These are phyloP conservation scores for Leucocoprinus leucothites DNA, from an alignment of 768 basidiomycete genomes.

Conservation along the genomic window DNA sequence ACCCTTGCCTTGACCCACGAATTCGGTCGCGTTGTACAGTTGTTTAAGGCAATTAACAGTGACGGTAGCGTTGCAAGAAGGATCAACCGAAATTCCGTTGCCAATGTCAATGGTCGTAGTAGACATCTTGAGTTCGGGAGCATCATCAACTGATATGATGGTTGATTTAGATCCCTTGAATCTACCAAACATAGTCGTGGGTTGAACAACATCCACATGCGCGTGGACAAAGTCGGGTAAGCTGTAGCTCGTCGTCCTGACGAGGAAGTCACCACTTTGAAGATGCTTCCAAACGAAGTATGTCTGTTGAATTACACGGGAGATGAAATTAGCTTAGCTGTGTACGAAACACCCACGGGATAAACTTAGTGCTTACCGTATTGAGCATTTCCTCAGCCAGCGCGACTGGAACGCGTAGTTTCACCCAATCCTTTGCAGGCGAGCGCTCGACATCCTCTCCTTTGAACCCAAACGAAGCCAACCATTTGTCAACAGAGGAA, in stretches of 20 bases:
- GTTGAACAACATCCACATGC: constrained; percentile 65
- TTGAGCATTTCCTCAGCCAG: constrained; percentile 66
- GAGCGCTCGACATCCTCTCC: constrained; percentile 47
- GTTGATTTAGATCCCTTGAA: constrained; percentile 43
- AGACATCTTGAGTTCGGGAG: constrained; percentile 20
- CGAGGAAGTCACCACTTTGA: constrained; percentile 43
- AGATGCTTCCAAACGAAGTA: constrained; percentile 53
- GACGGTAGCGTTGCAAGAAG: constrained; percentile 45
- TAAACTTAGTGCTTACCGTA: constrained; percentile 31
- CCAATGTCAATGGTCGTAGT: constrained; percentile 17
- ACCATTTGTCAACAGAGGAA: constrained; percentile 58
- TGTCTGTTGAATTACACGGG: constrained; percentile 30
- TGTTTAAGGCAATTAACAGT: constrained; percentile 52
- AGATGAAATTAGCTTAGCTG: neutral
- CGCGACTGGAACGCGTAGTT: constrained; percentile 51
- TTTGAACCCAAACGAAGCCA: constrained; percentile 49
- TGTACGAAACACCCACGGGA: neutral
- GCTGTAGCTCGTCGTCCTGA: constrained; percentile 65
- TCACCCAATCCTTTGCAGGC: constrained; percentile 66
- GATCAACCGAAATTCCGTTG: constrained; percentile 39
- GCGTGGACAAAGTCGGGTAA: constrained; percentile 54
- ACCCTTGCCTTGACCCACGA: constrained; percentile 39
- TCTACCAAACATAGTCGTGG: constrained; percentile 67
- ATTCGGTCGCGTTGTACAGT: constrained; percentile 50
- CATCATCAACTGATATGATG: constrained; percentile 26